Conservation (phyloP, 2,329 filamentous ascomycete species). For the Fusarium mundagurra region DNA sequence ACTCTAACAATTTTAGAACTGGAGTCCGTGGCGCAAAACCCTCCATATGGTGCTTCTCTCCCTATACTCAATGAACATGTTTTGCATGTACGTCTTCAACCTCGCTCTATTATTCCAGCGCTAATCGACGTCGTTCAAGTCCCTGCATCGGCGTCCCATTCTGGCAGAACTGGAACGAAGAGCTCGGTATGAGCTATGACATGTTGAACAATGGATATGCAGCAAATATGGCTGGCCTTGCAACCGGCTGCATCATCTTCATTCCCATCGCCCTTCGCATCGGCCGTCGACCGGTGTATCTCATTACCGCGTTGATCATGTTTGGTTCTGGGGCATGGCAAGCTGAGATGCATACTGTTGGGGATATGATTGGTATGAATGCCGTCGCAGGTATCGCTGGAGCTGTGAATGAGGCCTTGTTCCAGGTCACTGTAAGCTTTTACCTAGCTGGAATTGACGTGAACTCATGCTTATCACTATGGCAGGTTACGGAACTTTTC, state of each 20-base stretch:
- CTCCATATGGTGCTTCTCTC: slow-evolving; percentile 22
- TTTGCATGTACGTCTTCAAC: slow-evolving; percentile 21
- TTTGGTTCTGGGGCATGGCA: slow-evolving; percentile 39
- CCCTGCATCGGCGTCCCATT: slow-evolving; percentile 33
- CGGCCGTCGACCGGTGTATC: slow-evolving; percentile 45
- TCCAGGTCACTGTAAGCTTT: slow-evolving; percentile 47
- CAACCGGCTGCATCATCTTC: slow-evolving; percentile 46
- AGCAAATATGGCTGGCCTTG: slow-evolving; percentile 43
- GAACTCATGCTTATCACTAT: no score
- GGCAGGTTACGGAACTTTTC: slow-evolving; percentile 42
- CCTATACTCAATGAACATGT: slow-evolving; percentile 31
- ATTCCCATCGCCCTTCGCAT: slow-evolving; percentile 47
- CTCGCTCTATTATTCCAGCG: rapidly evolving
- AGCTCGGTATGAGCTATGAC: slow-evolving; percentile 34
- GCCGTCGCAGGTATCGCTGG: slow-evolving; percentile 47
- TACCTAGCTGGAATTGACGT: rapidly evolving
- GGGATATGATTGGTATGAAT: slow-evolving; percentile 39
- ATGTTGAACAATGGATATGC: slow-evolving; percentile 42
- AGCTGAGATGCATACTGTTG: slow-evolving; percentile 31
- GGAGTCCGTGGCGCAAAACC: slow-evolving; percentile 25
- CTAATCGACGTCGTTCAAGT: not conserved
- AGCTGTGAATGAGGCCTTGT: slow-evolving; percentile 50
- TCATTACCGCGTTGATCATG: slow-evolving; percentile 37
- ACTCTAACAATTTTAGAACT: slow-evolving; percentile 6
- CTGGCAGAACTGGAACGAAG: slow-evolving; percentile 29